Percentiles rank a stretch among this genome's conserved stretches.
These are phyloP conservation scores for Solanum hybrid DNA, from an alignment of 305 asterid genomes.

Conservation along the genomic window DNA sequence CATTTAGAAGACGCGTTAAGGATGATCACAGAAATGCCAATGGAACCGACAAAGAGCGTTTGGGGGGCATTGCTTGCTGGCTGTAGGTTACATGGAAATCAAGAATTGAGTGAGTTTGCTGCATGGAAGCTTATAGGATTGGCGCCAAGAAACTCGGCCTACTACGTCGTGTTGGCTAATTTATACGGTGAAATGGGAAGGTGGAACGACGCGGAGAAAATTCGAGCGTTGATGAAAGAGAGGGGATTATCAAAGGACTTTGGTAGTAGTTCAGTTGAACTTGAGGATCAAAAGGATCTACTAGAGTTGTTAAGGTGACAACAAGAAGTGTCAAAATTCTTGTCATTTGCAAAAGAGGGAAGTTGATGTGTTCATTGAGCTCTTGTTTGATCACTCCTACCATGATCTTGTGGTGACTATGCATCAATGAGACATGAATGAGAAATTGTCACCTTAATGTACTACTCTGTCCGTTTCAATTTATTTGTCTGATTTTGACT, in stretches of 20 bases:
- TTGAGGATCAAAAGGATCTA: neutral
- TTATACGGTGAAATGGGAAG: slow-evolving; percentile 43
- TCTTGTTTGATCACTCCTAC: neutral
- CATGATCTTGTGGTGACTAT: neutral
- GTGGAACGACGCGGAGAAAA: slow-evolving; percentile 47
- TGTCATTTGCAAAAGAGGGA: neutral
- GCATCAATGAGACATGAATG: neutral
- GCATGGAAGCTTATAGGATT: slow-evolving; percentile 40
- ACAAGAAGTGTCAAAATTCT: neutral
- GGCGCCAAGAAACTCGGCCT: slow-evolving; percentile 61
- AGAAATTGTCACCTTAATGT: neutral
- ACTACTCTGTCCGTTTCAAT: neutral
- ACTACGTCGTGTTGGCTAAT: slow-evolving; percentile 51
- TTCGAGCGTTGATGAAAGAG: slow-evolving; percentile 56
- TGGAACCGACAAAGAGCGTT: slow-evolving; percentile 37
- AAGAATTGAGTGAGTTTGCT: slow-evolving; percentile 51
- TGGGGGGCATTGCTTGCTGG: slow-evolving; percentile 82
- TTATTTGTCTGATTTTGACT: too few relatives aligned
- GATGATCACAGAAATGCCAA: slow-evolving; percentile 48
- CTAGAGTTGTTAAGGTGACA: neutral
- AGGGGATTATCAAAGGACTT: slow-evolving; percentile 18
- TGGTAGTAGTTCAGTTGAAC: neutral
- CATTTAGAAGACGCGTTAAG: slow-evolving; percentile 36
- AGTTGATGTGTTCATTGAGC: neutral
- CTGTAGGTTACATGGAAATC: slow-evolving; percentile 44